Evolutionary conservation across 108 stramenopile species (phyloP).

Genomic region (Fistulifera pelliculosa): DNA sequence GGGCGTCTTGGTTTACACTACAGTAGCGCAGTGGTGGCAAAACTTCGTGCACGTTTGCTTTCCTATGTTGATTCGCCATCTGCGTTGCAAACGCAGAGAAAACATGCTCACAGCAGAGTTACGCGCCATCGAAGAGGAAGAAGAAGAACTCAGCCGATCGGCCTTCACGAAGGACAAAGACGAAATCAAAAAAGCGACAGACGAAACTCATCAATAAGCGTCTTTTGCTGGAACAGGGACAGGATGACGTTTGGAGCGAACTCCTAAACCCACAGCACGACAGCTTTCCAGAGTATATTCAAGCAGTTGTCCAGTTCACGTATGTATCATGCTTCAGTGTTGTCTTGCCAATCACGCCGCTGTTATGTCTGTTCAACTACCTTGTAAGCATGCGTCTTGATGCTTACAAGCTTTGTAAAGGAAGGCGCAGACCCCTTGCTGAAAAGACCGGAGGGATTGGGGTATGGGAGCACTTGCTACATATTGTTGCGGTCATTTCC

Average conservation of each 20-base stretch:
- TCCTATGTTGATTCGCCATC: conserved; percentile 59
- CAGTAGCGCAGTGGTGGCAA: conserved; percentile 81
- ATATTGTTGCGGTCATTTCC: conserved; percentile 91
- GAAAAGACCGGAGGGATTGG: conserved; percentile 93
- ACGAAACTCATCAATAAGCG: conserved; percentile 56
- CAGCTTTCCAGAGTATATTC: conserved; percentile 89
- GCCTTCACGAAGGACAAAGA: conserved; percentile 16
- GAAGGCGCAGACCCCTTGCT: conserved; percentile 77
- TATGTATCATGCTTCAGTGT: conserved; percentile 96
- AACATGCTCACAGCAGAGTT: conserved; percentile 42
- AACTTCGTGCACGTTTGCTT: conserved; percentile 76
- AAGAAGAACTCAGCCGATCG: conserved; percentile 22
- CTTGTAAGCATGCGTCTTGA: conserved; percentile 89
- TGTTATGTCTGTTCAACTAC: conserved; percentile 90
- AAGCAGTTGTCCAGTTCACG: conserved; percentile 85
- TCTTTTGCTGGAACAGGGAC: conserved; percentile 77
- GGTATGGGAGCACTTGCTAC: conserved; percentile 92
- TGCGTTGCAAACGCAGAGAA: conserved; percentile 40
- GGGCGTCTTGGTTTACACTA: conserved; percentile 69
- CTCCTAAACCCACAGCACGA: conserved; percentile 76
- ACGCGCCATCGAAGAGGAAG: conserved; percentile 45
- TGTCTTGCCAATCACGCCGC: conserved; percentile 89
- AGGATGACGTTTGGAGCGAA: conserved; percentile 79
- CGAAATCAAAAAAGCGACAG: conserved; percentile 28
- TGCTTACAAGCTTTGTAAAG: conserved; percentile 94